Base-by-base conservation (phyloP, 2,329 filamentous ascomycete genomes). In the Pseudogymnoascus sp. region DNA sequence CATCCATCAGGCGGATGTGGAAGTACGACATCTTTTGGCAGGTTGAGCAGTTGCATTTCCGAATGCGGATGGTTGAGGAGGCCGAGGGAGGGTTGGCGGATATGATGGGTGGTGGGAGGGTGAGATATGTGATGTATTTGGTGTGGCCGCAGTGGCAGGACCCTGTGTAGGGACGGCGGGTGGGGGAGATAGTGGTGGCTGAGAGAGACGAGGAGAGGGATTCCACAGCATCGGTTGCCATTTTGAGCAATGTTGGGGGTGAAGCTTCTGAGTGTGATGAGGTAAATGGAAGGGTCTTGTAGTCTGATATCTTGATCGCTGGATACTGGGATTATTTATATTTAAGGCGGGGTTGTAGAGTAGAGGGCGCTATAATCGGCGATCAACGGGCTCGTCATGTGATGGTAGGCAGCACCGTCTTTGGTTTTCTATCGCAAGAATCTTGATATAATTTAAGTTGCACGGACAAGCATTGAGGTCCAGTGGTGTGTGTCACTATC, bases 21-120 rank as follows among this genome's bases (percentile, higher is more conserved):
- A 80, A 77, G 63, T 77, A 73, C 12, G 75, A 75, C 64, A 76
- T 73, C 66, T 82, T 82, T 58, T 80, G 77, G 68, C 79, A 82
- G 9, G 76, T 75, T 9, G 71, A 76, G 69, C 79, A 82, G 65
- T 82, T 82, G 73, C 79, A 82, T 66, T 71, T 70, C 11, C 66
- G 64, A 39, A 69, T 60, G 4, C 66, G 62, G 19, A 65, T 75
- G 71, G 70, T 75, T 11, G 45, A 33, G n/a, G 45, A 55, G 2
- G 49, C 9, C 73, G 62, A 76, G 62, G 60, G 64, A 58, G 62
- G 74, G 71, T 38, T 63, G 62, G 19, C 64, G 58, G 67, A 67
- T 59, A 70, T 70, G 64, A 65, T 61, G 9, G 64, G 62, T 0
- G 68, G 68, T 60, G 79, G 79, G 4, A 81, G 71, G 4, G 72